A percentile compares a stretch with the other conserved stretches of the same genome.
Conservation (phyloP, 2,329 filamentous ascomycete genomes). For the Cryphonectria parasitica region DNA sequence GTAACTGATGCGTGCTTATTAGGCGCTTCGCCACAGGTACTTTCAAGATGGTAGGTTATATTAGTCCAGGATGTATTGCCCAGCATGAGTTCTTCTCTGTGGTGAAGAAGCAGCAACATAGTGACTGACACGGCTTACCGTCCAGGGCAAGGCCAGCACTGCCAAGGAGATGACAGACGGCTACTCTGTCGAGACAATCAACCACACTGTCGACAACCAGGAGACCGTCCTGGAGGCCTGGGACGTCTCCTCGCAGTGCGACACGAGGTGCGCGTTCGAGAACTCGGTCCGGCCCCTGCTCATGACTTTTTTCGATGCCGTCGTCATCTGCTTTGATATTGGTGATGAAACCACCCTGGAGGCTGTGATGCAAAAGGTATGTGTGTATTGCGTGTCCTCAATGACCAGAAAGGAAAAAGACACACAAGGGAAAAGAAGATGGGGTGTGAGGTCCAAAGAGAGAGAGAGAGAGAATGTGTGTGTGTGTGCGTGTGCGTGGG, state of each 20-base stretch:
- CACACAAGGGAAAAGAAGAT: no score
- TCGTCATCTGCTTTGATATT: conserved; percentile 44
- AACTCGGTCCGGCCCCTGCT: conserved; percentile 25
- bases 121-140: neutral
- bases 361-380: conserved; percentile 37
- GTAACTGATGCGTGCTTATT: neutral
- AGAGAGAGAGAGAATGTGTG: no score
- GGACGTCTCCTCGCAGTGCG: conserved; percentile 34
- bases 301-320: conserved; percentile 38
- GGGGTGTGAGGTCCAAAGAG: no score
- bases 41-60: neutral
- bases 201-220: conserved; percentile 15
- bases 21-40: conserved; percentile 1
- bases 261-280: conserved; percentile 16
- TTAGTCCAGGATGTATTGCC: neutral
- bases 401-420: neutral
- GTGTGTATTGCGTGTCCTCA: neutral
- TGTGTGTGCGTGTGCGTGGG: no score
- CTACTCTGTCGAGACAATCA: conserved; percentile 7
- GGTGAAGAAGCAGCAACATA: neutral
- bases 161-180: conserved; percentile 1
- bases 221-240: conserved; percentile 32
- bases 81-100: neutral
- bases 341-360: conserved; percentile 37
- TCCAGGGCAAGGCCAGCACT: neutral